A percentile compares a stretch with the other conserved stretches of the same genome.
phyloP scores from a whole-genome alignment of 2,329 filamentous ascomycete species.

The Harringtonia lauricola region DNA sequence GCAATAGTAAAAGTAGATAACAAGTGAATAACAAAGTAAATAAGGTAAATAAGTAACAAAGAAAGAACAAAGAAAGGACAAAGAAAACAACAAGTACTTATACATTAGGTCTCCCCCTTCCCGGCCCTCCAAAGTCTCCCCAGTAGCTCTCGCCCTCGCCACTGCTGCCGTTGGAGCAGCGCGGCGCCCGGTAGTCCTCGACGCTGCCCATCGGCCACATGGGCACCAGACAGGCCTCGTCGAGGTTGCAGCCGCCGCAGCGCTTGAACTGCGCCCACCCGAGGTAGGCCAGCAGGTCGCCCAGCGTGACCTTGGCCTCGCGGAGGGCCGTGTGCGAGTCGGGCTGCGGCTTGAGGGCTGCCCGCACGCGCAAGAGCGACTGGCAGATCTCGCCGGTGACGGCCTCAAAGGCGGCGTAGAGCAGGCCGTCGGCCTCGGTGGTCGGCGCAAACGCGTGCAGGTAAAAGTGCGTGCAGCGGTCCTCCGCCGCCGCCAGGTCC shows the following conservation, averaged over 20 bases:
- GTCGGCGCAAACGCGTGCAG: neutral
- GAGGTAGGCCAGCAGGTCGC: neutral
- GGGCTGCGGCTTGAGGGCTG: neutral
- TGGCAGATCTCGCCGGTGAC: neutral
- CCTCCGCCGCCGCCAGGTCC: neutral
- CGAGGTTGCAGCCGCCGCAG: neutral
- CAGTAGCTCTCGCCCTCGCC: neutral
- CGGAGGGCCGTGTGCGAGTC: neutral
- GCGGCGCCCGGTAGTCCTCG: neutral
- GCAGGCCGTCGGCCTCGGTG: conserved; percentile 2
- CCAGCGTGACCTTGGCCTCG: neutral
- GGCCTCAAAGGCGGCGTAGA: conserved; percentile 4
- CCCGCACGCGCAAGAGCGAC: neutral
- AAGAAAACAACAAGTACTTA: too few species aligned
- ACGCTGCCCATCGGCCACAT: conserved; percentile 3
- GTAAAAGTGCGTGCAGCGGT: conserved; percentile 4
- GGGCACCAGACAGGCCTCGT: conserved; percentile 1
- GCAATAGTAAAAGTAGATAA: too few species aligned
- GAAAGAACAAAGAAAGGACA: too few species aligned
- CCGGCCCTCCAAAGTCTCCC: neutral
- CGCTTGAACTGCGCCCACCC: conserved; percentile 2
- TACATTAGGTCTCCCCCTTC: too few species aligned
- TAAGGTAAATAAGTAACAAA: too few species aligned
- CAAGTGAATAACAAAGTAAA: too few species aligned
- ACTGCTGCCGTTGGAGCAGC: neutral